Conservation (phyloP, 208 protist species). For the Crithidia sp. region DNA sequence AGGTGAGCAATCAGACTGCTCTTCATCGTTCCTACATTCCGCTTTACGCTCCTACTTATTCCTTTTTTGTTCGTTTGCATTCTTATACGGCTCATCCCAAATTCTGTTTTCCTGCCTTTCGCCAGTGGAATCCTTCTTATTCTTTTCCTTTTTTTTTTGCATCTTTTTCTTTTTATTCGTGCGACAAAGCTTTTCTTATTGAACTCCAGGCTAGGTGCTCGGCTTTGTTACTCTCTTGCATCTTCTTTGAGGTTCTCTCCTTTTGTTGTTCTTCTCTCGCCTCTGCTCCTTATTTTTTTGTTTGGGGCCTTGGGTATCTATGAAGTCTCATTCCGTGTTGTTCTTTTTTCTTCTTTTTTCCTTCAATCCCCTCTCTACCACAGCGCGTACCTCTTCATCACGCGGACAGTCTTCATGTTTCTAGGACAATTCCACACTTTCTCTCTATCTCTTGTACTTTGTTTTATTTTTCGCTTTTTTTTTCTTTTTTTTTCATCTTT, state of each 20-base stretch:
- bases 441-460: not conserved
- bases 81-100: not conserved
- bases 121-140: not conserved
- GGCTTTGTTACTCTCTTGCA: constrained; percentile 11
- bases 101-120: not conserved
- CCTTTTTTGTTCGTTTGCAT: not conserved
- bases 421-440: not conserved
- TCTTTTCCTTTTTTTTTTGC: not conserved
- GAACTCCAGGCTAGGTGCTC: not conserved
- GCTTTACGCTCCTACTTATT: no score
- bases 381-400: not conserved
- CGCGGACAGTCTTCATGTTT: not conserved
- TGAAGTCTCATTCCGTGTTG: not conserved
- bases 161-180: not conserved
- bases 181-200: not conserved
- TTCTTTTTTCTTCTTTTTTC: not conserved
- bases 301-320: not conserved
- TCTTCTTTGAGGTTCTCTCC: not conserved
- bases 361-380: not conserved
- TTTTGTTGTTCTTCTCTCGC: not conserved
- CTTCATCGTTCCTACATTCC: no score
- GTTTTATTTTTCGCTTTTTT: not conserved
- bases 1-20: no score
- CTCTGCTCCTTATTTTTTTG: not conserved
- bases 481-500: not conserved